Evolutionary conservation across 2,329 filamentous ascomycete species (phyloP).

Genomic region (Triangularia setosa): DNA sequence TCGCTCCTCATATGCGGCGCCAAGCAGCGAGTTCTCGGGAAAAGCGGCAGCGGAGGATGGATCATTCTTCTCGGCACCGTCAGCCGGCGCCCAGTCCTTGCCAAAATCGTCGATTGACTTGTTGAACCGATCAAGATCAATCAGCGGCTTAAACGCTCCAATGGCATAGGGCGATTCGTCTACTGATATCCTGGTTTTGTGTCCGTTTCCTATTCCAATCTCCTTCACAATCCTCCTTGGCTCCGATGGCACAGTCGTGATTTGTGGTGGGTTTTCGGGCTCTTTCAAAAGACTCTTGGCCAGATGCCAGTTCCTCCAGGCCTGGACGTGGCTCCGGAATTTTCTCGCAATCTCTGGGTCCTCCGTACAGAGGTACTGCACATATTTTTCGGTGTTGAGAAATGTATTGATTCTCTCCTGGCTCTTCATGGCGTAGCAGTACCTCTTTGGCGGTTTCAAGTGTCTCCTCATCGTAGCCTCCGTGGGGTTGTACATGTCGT

Average conservation of each 20-base stretch:
- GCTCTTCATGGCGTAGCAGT: conserved; percentile 85
- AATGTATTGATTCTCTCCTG: conserved; percentile 87
- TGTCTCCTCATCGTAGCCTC: conserved; percentile 62
- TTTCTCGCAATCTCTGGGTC: conserved; percentile 62
- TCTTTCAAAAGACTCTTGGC: conserved; percentile 60
- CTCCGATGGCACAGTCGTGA: conserved; percentile 26
- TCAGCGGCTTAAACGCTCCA: conserved; percentile 63
- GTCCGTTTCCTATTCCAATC: conserved; percentile 30
- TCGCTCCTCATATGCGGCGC: conserved; percentile 45
- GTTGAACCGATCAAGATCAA: conserved; percentile 59
- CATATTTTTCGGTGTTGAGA: conserved; percentile 75
- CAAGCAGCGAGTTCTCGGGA: conserved; percentile 49
- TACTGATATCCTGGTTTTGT: conserved; percentile 39
- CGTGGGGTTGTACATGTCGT: conserved; percentile 82
- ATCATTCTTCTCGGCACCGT: conserved; percentile 12
- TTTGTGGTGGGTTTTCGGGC: conserved; percentile 30
- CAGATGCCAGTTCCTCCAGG: conserved; percentile 90
- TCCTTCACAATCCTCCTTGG: conserved; percentile 32
- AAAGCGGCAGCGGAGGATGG: conserved; percentile 40
- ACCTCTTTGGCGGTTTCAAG: conserved; percentile 78
- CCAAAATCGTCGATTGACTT: conserved; percentile 49
- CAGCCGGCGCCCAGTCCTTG: conserved; percentile 38
- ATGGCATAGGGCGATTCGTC: conserved; percentile 58
- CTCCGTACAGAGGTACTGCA: conserved; percentile 86
- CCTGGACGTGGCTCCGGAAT: conserved; percentile 69